Conservation (phyloP, 139 green algal genomes). For the Astrephomene gubernaculifera region DNA sequence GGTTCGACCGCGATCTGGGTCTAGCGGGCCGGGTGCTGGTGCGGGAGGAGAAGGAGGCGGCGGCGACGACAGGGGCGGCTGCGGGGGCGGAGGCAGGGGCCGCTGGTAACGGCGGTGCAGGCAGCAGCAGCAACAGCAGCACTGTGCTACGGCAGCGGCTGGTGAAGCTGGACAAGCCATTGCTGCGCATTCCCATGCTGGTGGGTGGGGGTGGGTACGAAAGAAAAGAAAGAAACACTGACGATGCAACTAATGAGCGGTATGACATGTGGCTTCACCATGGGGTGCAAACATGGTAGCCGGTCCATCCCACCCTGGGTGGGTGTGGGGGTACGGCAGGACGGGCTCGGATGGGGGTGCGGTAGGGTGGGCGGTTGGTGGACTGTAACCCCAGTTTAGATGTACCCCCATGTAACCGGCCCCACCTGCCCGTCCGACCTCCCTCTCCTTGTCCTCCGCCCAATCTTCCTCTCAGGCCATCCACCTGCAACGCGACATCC, state of each 20-base stretch:
- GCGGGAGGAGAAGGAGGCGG: constrained; percentile 22
- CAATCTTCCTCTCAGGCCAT: constrained; percentile 51
- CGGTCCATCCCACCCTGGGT: too few relatives aligned
- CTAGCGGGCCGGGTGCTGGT: constrained; percentile 90
- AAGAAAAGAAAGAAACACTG: too few relatives aligned
- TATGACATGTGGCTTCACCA: too few relatives aligned
- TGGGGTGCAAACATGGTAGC: too few relatives aligned
- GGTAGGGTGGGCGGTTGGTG: too few relatives aligned
- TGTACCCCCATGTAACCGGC: too few relatives aligned
- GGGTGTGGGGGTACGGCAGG: too few relatives aligned
- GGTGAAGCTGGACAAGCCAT: constrained; percentile 76
- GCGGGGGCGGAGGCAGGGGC: constrained; percentile 2
- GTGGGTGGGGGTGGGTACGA: neutral
- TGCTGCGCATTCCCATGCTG: constrained; percentile 85
- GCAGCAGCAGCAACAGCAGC: too few relatives aligned
- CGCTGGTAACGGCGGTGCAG: neutral
- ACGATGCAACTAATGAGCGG: too few relatives aligned
- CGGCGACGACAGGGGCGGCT: neutral
- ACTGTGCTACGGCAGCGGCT: constrained; percentile 56
- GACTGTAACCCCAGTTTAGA: too few relatives aligned
- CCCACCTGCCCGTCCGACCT: too few relatives aligned
- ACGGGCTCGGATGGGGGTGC: too few relatives aligned
- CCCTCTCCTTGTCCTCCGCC: neutral
- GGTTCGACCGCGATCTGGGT: constrained; percentile 97
- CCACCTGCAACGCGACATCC: constrained; percentile 79